Conservation (phyloP, 768 basidiomycete species). For the Suillus hirtellus region DNA sequence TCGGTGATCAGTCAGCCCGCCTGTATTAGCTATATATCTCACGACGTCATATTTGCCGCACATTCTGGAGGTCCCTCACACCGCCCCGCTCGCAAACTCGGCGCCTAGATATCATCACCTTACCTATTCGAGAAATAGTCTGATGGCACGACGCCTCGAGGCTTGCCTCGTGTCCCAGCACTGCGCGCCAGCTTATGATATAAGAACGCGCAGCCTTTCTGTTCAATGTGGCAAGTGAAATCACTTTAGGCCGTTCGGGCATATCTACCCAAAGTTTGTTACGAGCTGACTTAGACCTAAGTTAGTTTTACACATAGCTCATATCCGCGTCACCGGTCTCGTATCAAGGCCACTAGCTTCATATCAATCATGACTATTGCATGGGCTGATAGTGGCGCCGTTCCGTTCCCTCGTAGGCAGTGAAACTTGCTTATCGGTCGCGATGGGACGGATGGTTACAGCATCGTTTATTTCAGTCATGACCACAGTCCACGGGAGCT, state of each 20-base stretch:
- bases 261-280: background rate
- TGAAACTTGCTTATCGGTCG: constrained; percentile 11
- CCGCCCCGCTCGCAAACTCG: background rate
- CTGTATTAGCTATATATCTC: background rate
- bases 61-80: constrained; percentile 1
- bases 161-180: constrained; percentile 22
- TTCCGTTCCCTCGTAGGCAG: background rate
- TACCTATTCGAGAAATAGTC: constrained; percentile 21
- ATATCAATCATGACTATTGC: constrained; percentile 5
- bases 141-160: constrained; percentile 23
- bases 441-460: constrained; percentile 1
- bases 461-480: background rate
- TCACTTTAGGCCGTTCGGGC: background rate
- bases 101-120: constrained; percentile 13
- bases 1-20: constrained; percentile 5
- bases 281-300: background rate
- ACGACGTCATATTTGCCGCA: constrained; percentile 13
- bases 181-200: constrained; percentile 10
- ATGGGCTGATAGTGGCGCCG: constrained; percentile 3
- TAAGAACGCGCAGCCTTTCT: background rate
- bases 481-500: constrained; percentile 2
- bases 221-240: background rate
- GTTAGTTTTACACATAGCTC: constrained; percentile 2
- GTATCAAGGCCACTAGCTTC: background rate
- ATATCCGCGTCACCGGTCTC: constrained; percentile 1